phyloP scores from a whole-genome alignment of 345 rosid genomes.

The Cochlearia excelsa region DNA sequence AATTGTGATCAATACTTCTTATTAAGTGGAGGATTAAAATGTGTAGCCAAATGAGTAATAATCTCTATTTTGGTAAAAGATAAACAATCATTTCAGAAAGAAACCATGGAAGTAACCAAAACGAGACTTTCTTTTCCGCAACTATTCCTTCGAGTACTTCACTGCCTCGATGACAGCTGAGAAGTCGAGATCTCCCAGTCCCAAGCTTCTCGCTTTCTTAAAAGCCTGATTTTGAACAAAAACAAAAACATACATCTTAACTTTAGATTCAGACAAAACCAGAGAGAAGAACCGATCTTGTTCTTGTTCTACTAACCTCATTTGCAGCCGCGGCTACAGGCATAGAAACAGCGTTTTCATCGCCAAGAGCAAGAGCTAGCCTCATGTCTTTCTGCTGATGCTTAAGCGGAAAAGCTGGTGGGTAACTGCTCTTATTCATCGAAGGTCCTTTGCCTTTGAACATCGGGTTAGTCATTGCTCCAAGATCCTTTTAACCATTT shows the following conservation, averaged over 20 bases:
- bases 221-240: slow-evolving; percentile 48
- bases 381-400: slow-evolving; percentile 97
- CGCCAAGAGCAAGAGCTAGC: slow-evolving; percentile 96
- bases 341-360: slow-evolving; percentile 82
- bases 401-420: slow-evolving; percentile 84
- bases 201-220: slow-evolving; percentile 90
- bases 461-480: slow-evolving; percentile 80
- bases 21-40: too few relatives aligned
- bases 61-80: neutral
- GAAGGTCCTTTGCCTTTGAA: slow-evolving; percentile 79
- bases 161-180: slow-evolving; percentile 79
- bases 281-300: slow-evolving; percentile 3
- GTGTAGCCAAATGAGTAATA: too few relatives aligned
- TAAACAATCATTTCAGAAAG: too few relatives aligned
- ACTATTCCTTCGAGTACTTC: slow-evolving; percentile 43
- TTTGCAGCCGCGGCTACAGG: slow-evolving; percentile 92
- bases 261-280: neutral
- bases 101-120: too few relatives aligned
- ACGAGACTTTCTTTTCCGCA: too few relatives aligned
- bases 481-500: slow-evolving; percentile 56
- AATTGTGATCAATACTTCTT: too few relatives aligned
- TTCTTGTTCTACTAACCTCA: slow-evolving; percentile 50
- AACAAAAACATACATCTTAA: neutral
- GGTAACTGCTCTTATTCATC: slow-evolving; percentile 60
- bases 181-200: slow-evolving; percentile 80